These are phyloP conservation scores for Amanita exitialis DNA, from an alignment of 768 basidiomycete species.

Conservation along the genomic window DNA sequence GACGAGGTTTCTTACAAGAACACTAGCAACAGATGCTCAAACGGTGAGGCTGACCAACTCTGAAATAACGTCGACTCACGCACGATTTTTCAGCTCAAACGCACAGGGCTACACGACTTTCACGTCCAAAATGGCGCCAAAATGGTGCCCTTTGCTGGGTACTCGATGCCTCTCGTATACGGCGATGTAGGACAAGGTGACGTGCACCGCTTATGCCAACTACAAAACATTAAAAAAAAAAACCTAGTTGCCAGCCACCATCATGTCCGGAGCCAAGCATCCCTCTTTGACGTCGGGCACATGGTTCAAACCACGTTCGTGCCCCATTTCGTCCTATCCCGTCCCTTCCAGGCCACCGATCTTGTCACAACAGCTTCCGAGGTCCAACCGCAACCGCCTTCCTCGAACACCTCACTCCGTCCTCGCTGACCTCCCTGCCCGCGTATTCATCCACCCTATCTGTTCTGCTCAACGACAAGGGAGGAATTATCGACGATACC, in stretches of 20 bases:
- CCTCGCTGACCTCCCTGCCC: constrained; percentile 56
- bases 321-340: background rate
- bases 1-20: background rate
- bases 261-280: constrained; percentile 73
- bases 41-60: background rate
- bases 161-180: constrained; percentile 87
- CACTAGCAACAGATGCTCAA: background rate
- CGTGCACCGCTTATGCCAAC: constrained; percentile 13
- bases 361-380: constrained; percentile 51
- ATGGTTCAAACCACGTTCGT: constrained; percentile 90
- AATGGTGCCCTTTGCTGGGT: constrained; percentile 97
- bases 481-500: constrained; percentile 95
- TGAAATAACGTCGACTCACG: background rate
- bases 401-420: constrained; percentile 85
- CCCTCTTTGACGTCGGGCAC: constrained; percentile 95
- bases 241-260: constrained; percentile 76
- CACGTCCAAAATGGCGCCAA: constrained; percentile 77
- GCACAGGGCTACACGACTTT: constrained; percentile 83
- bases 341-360: background rate
- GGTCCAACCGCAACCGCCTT: constrained; percentile 73
- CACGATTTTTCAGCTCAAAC: constrained; percentile 25
- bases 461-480: constrained; percentile 77
- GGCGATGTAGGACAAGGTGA: constrained; percentile 72
- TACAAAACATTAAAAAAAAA: background rate
- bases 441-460: constrained; percentile 80